phyloP scores from a whole-genome alignment of 371 early-diverging fungal genomes.

The Fennellomyces sp. region DNA sequence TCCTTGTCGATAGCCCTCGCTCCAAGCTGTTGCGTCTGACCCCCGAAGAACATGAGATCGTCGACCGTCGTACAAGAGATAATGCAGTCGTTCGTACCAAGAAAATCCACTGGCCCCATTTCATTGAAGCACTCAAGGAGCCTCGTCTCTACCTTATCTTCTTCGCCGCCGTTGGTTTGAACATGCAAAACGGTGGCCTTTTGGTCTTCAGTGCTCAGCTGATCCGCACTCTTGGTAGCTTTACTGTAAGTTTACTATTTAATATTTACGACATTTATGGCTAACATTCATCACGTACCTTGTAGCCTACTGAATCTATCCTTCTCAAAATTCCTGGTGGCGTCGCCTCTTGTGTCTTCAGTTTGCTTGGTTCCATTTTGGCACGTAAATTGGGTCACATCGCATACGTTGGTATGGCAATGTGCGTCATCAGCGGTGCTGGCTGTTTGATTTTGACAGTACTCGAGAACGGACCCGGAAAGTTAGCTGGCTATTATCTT shows the following conservation, averaged over 20 bases:
- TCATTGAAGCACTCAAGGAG: constrained; percentile 35
- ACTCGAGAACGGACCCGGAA: constrained; percentile 22
- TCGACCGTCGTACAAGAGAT: constrained; percentile 33
- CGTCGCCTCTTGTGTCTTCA: constrained; percentile 14
- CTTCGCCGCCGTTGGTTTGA: constrained; percentile 17
- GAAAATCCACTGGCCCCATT: constrained; percentile 25
- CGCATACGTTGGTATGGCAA: constrained; percentile 16
- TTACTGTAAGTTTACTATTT: constrained; percentile 28
- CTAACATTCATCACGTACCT: too few species aligned
- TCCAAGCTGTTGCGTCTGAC: constrained; percentile 25
- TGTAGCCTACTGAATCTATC: constrained; percentile 27
- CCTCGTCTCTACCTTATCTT: constrained; percentile 32
- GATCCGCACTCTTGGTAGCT: constrained; percentile 30
- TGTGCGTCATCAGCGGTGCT: constrained; percentile 16
- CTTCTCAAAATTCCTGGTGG: constrained; percentile 37
- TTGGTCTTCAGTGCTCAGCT: constrained; percentile 35
- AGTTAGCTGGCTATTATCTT: constrained; percentile 36
- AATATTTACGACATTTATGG: constrained; percentile 4
- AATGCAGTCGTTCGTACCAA: constrained; percentile 32
- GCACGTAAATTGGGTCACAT: constrained; percentile 22
- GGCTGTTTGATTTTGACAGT: constrained; percentile 29
- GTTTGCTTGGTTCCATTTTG: constrained; percentile 14
- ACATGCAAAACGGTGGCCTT: constrained; percentile 39
- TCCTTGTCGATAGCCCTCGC: constrained; percentile 32
- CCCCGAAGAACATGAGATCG: constrained; percentile 32